Evolutionary conservation across 139 green algal species (phyloP).

Genomic region (Chlorella sp.): DNA sequence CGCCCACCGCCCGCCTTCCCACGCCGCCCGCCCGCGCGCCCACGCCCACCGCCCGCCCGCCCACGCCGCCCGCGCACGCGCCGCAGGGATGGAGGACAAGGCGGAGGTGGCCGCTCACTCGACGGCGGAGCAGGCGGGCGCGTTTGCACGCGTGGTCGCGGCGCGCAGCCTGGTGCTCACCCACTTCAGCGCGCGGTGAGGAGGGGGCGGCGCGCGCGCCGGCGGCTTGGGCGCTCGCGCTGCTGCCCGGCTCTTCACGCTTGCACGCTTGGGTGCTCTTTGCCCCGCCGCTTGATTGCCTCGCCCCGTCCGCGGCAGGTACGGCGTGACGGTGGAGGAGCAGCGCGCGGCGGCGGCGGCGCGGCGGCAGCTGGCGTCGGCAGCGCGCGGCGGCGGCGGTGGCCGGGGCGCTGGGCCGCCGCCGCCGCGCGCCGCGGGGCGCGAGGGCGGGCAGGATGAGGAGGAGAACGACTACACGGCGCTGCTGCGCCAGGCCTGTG

Average conservation of each 20-base stretch:
- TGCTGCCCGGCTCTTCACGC: background rate
- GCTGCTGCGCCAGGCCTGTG: background rate
- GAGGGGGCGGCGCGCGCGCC: background rate
- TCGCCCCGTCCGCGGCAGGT: background rate
- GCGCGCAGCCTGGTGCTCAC: conserved; percentile 87
- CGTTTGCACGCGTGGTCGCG: conserved; percentile 75
- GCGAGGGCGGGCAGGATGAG: too few species aligned
- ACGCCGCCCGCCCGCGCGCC: background rate
- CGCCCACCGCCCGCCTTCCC: background rate
- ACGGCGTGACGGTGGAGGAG: conserved; percentile 4
- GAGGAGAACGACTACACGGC: too few species aligned
- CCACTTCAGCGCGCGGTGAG: conserved; percentile 86
- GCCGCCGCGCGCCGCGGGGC: background rate
- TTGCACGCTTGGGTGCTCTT: background rate
- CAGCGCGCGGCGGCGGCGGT: background rate
- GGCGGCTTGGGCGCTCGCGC: background rate
- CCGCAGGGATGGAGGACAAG: conserved; percentile 73
- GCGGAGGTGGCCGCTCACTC: conserved; percentile 83
- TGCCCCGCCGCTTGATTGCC: background rate
- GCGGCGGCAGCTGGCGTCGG: background rate
- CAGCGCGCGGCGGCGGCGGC: background rate
- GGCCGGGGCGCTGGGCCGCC: background rate
- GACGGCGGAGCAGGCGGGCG: conserved; percentile 86
- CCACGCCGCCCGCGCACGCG: background rate
- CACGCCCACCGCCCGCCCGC: background rate